Conservation (phyloP, 805 yeast genomes). For the Wickerhamomyces chaumierensis region DNA sequence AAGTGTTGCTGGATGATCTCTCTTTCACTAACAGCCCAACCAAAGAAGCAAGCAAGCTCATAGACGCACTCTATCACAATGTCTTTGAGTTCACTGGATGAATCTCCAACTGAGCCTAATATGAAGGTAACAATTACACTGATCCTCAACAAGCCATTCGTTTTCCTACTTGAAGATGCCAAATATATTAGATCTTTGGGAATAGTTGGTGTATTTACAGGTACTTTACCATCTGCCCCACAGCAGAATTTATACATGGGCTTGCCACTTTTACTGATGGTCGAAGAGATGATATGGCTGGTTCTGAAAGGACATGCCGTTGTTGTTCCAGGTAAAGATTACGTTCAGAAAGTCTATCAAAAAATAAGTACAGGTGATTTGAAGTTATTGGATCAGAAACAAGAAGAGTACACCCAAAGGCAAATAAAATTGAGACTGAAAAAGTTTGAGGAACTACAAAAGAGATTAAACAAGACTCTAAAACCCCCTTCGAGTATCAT, state of each 20-base stretch:
- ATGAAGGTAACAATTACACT: not conserved
- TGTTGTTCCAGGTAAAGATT: slow-evolving; percentile 30
- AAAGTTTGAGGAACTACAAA: slow-evolving; percentile 2
- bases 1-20: too few relatives aligned
- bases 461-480: not conserved
- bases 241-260: slow-evolving; percentile 89
- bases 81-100: too few relatives aligned
- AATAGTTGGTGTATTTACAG: slow-evolving; percentile 67
- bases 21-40: too few relatives aligned
- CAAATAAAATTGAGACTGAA: slow-evolving; percentile 3
- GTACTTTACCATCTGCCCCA: slow-evolving; percentile 82
- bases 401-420: slow-evolving; percentile 4
- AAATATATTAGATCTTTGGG: slow-evolving; percentile 47
- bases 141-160: slow-evolving; percentile 26
- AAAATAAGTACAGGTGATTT: slow-evolving; percentile 9
- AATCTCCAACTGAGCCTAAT: too few relatives aligned
- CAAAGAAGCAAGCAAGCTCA: too few relatives aligned
- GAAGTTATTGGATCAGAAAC: slow-evolving; percentile 4
- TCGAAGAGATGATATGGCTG: slow-evolving; percentile 67
- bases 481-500: not conserved
- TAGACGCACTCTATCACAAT: too few relatives aligned
- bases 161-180: slow-evolving; percentile 48
- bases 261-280: slow-evolving; percentile 61
- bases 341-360: slow-evolving; percentile 12
- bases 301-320: slow-evolving; percentile 30